Evolutionary conservation across 2,329 filamentous ascomycete species (phyloP).

Genomic region (Epichloe gansuensis): DNA sequence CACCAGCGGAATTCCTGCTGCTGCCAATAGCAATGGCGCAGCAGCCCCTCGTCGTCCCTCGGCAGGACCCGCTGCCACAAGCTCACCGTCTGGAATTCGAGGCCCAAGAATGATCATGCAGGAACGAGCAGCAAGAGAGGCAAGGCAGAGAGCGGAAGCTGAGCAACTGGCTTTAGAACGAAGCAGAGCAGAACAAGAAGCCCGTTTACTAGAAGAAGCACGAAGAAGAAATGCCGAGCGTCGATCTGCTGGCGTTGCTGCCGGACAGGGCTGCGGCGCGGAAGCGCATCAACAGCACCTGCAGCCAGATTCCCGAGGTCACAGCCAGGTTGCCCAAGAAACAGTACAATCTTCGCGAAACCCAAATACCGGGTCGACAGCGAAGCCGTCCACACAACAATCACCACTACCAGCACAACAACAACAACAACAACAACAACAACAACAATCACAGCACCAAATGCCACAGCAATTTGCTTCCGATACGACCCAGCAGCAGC

Average conservation of each 20-base stretch:
- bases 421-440: neutral
- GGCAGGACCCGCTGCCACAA: slow-evolving; percentile 36
- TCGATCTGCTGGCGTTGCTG: slow-evolving; percentile 40
- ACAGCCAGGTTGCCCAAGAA: slow-evolving; percentile 16
- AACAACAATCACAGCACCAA: neutral
- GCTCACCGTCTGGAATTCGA: slow-evolving; percentile 54
- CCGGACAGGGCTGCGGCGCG: slow-evolving; percentile 18
- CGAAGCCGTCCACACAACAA: slow-evolving; percentile 9
- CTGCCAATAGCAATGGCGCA: slow-evolving; percentile 34
- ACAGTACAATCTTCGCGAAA: slow-evolving; percentile 10
- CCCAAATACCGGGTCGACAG: slow-evolving; percentile 5
- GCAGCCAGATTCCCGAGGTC: slow-evolving; percentile 19
- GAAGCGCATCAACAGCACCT: slow-evolving; percentile 14
- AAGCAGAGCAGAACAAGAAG: slow-evolving; percentile 45
- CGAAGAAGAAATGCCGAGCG: slow-evolving; percentile 47
- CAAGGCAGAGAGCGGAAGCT: slow-evolving; percentile 52
- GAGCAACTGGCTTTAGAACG: slow-evolving; percentile 43
- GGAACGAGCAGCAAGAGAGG: slow-evolving; percentile 66
- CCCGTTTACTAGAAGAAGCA: slow-evolving; percentile 40
- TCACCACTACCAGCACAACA: slow-evolving; percentile 3
- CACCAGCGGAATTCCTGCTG: slow-evolving; percentile 41
- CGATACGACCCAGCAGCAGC: slow-evolving; percentile 1
- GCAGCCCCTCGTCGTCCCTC: slow-evolving; percentile 31
- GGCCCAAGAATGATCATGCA: slow-evolving; percentile 89
- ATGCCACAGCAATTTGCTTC: slow-evolving; percentile 2